Base-by-base conservation (phyloP, 768 basidiomycete species). In the Mycena pura region DNA sequence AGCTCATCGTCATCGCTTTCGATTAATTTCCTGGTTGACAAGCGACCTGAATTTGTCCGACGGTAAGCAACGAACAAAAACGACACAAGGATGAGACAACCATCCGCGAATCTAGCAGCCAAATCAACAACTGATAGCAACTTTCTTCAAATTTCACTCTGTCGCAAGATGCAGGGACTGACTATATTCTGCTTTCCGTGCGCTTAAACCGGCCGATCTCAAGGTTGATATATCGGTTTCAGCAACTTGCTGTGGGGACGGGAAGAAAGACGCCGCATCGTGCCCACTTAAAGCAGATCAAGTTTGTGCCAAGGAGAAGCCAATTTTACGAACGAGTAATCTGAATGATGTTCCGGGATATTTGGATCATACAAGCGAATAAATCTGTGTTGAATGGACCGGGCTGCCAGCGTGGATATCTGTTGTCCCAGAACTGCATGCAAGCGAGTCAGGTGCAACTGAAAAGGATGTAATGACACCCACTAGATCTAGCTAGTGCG, bases 171-270 rank as follows among this genome's bases (percentile, higher is more conserved):
- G 28, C 49, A 22, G 36, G 28, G 32, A 73, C 84, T 68, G 54
- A 92, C 93, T 84, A 73, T 97, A 97, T 77, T 96, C 93, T 3
- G 91, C 92, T 73, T 97, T 97, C n/a, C 94, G 80, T 15, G 76
- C 83, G 62, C 90, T 93, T 56, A 96, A 74, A 0, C 95, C 95
- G 8, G 91, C 94, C 6, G 84, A 81, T 49, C 86, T 83, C 31
- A 96, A 78, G 3, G 79, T 79, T 13, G 82, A 64, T 27, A 90
- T 72, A 59, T 89, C 86, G 21, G 84, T 86, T 29, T 76, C 74
- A 3, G 85, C 78, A 3, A 96, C 91, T 70, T 90, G 84, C 41
- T 78, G 74, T 10, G 94, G 88, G 3, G 84, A 82, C 2, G 94
- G 94, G 72, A 93, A 96, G 60, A 83, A 79, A n/a, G 74, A 70